phyloP scores from a whole-genome alignment of 257 asterid genomes.

The Rehmannia glutinosa region DNA sequence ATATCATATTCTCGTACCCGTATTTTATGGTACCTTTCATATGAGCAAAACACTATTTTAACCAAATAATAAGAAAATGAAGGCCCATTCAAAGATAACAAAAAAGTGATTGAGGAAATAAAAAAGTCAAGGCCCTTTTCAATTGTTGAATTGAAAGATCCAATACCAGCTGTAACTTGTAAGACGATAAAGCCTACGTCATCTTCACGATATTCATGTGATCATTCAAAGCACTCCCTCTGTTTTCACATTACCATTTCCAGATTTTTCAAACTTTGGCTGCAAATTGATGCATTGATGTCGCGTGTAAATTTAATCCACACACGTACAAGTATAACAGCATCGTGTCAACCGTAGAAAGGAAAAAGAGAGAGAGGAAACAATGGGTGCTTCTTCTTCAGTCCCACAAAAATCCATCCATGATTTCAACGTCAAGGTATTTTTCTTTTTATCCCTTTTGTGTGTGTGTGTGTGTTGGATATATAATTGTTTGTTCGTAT shows the following conservation, averaged over 20 bases:
- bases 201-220: too few relatives aligned
- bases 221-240: too few relatives aligned
- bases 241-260: constrained; percentile 11
- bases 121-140: too few relatives aligned
- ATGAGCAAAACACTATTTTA: too few relatives aligned
- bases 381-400: constrained; percentile 64
- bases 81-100: too few relatives aligned
- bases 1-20: too few relatives aligned
- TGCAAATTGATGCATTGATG: not conserved
- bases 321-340: not conserved
- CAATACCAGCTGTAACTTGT: too few relatives aligned
- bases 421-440: constrained; percentile 82
- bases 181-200: too few relatives aligned
- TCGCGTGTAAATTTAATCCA: not conserved
- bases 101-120: too few relatives aligned
- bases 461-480: not conserved
- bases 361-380: constrained; percentile 1
- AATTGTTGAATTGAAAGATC: too few relatives aligned
- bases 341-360: not conserved
- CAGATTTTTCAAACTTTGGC: not conserved
- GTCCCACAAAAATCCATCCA: constrained; percentile 65
- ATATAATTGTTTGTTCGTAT: not conserved
- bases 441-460: not conserved
- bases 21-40: too few relatives aligned
- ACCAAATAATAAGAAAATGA: too few relatives aligned